Evolutionary conservation across 176 grass and related monocot genomes (phyloP), one percentile per base, ranked within the genome.

Genomic region (Oryza nivara): DNA sequence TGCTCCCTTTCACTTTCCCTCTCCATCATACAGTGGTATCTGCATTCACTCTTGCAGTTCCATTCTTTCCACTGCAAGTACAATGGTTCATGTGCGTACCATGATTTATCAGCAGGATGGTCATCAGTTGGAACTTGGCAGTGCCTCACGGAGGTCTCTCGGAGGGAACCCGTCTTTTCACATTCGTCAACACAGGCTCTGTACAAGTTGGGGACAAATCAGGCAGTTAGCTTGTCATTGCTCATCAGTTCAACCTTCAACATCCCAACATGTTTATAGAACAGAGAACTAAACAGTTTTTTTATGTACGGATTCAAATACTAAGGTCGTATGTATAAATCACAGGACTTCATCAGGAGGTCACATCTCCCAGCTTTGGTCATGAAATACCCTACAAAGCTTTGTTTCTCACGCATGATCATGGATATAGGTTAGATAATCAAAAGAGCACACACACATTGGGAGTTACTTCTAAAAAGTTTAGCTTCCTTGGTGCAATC

Each of bases 21-120:
- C 67, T 99, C 79, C 89, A 92, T 93, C 93, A 96, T 92, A 77
- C 97, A 99, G 52, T 92, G 93, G 78, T 99, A 95, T 23, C 88
- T 86, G 85, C 97, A 99, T 25, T 94, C 93, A 12, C 89, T 94
- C 51, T 89, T 94, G 89, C 91, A 99, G 81, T 92, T 96, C 93
- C 93, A 99, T 46, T 99, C 93, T 79, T 99, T 94, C 97, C 97
- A 99, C 47, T 91, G 87, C 82, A 99, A 48, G 75, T 96, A 96
- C 5, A 99, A 7, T 3, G 93, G 93, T 23, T 96, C 93, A 20
- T 99, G 91, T 65, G 91, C 85, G 67, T 94, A 99, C 93, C 91
- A 99, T 48, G 89, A 83, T 23, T 89, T 89, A 48, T 86, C 77
- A 6, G 47, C 77, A 9, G 84, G 88, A 64, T 89, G 83, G 72